These are phyloP conservation scores for Trametopsis cervina DNA, from an alignment of 768 basidiomycete genomes.

Conservation along the genomic window DNA sequence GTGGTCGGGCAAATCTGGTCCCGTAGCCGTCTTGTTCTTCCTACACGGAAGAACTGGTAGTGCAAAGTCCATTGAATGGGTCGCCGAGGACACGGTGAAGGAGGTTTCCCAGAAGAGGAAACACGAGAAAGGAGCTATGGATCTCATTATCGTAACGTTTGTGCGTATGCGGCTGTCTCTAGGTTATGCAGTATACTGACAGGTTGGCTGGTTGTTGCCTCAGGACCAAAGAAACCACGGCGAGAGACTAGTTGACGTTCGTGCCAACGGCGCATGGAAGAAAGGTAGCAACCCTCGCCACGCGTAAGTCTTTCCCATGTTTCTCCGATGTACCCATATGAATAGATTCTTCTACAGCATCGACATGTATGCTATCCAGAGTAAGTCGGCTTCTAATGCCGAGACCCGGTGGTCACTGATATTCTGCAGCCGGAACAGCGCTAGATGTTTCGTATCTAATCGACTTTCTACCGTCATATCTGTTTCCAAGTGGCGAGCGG, in stretches of 20 bases:
- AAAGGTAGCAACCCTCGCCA: constrained; percentile 34
- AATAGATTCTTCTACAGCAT: constrained; percentile 16
- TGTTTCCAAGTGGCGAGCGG: constrained; percentile 64
- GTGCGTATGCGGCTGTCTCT: constrained; percentile 27
- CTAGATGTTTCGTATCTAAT: constrained; percentile 76
- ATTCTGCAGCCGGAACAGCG: constrained; percentile 49
- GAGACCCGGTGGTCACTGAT: background rate
- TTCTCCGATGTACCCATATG: background rate
- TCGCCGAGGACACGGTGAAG: constrained; percentile 29
- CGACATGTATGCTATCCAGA: constrained; percentile 43
- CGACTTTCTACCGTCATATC: constrained; percentile 66
- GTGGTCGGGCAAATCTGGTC: constrained; percentile 9
- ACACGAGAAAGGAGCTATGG: constrained; percentile 22
- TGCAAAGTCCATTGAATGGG: constrained; percentile 24
- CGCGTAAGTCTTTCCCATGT: constrained; percentile 26
- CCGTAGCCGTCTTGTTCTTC: constrained; percentile 33
- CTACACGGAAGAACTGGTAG: constrained; percentile 40
- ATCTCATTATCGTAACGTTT: constrained; percentile 41
- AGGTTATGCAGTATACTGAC: background rate
- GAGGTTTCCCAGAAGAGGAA: constrained; percentile 16
- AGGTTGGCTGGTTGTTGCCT: background rate
- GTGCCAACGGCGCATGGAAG: constrained; percentile 34
- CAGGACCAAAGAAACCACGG: constrained; percentile 54
- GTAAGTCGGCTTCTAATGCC: constrained; percentile 21
- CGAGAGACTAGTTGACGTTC: constrained; percentile 28